Evolutionary conservation across 176 grass and related monocot genomes (phyloP).

Genomic region (Musa acuminata): DNA sequence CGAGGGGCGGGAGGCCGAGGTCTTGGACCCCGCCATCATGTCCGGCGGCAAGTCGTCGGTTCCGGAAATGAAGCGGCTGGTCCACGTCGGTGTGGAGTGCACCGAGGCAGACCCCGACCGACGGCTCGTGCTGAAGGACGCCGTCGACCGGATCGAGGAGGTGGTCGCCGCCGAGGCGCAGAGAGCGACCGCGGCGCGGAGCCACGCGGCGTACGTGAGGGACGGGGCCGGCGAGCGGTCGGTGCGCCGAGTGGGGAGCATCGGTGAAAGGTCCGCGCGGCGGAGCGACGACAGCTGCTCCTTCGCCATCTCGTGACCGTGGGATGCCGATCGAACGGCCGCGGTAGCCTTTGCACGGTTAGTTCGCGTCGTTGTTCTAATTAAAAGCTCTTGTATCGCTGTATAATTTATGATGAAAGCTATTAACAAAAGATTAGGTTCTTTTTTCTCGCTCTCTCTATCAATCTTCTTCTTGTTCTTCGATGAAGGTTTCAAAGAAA

Average conservation of each 20-base stretch:
- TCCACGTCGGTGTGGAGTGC: slow-evolving; percentile 44
- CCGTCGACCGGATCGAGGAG: slow-evolving; percentile 40
- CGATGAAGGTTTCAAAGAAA: too few relatives aligned
- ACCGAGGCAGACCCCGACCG: slow-evolving; percentile 36
- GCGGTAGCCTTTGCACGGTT: background rate
- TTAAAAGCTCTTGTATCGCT: background rate
- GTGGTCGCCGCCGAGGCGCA: slow-evolving; percentile 6
- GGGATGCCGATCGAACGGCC: background rate
- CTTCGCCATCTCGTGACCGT: background rate
- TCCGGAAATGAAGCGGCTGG: slow-evolving; percentile 65
- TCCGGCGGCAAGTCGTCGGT: slow-evolving; percentile 37
- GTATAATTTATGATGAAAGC: too few relatives aligned
- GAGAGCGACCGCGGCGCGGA: background rate
- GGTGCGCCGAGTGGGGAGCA: slow-evolving; percentile 14
- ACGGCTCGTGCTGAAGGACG: slow-evolving; percentile 44
- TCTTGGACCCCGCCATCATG: slow-evolving; percentile 52
- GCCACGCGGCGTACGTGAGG: slow-evolving; percentile 39
- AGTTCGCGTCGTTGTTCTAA: background rate
- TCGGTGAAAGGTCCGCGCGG: background rate
- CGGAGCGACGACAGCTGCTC: background rate
- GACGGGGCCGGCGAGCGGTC: slow-evolving; percentile 22
- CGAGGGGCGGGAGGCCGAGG: slow-evolving; percentile 52
- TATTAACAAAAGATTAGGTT: too few relatives aligned
- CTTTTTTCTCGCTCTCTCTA: too few relatives aligned
- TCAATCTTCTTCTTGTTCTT: too few relatives aligned